Conservation (phyloP, 176 grass and related monocot genomes). For the Alopecurus myosuroides region DNA sequence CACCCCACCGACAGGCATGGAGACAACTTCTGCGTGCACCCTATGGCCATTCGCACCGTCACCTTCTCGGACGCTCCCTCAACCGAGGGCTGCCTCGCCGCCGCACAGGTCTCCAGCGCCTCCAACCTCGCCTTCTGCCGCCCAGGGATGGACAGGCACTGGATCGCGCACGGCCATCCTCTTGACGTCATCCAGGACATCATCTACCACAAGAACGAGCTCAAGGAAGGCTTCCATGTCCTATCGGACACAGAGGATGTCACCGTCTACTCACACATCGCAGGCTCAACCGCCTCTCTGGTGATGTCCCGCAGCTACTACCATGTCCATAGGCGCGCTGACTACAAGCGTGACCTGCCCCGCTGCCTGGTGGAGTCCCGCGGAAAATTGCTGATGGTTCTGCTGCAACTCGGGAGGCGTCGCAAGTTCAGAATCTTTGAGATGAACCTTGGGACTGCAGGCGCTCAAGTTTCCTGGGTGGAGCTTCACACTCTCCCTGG, state of each 20-base stretch:
- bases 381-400: conserved; percentile 16
- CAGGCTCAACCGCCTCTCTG: background rate
- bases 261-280: background rate
- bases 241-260: conserved; percentile 8
- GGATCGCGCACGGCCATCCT: background rate
- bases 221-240: conserved; percentile 15
- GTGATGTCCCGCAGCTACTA: background rate
- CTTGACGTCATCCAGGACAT: background rate
- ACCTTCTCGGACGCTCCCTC: conserved; percentile 20
- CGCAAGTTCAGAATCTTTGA: conserved; percentile 17
- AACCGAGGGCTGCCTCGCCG: background rate
- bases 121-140: conserved; percentile 25
- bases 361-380: conserved; percentile 34
- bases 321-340: background rate
- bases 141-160: conserved; percentile 1
- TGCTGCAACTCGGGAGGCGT: background rate
- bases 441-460: background rate
- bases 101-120: background rate
- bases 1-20: background rate
- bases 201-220: background rate
- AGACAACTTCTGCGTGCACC: background rate
- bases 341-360: background rate
- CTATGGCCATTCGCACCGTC: conserved; percentile 10
- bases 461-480: background rate
- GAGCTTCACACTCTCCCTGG: background rate